Conservation (phyloP, 1,139 yeast genomes). For the Zygoascus meyerae region DNA sequence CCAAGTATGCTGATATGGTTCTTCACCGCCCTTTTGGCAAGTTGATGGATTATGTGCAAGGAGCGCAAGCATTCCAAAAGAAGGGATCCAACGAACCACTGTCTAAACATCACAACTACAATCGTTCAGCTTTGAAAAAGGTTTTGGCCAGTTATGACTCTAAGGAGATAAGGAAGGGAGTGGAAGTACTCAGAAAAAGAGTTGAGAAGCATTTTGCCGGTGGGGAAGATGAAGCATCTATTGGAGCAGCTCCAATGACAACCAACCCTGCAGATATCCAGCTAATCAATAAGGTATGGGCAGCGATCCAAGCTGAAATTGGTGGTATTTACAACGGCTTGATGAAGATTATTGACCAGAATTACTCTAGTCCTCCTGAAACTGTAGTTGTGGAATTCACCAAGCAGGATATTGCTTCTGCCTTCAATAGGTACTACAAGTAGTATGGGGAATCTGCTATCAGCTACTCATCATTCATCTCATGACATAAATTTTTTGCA, state of each 20-base stretch:
- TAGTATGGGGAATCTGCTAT: neutral
- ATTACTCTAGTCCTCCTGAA: slow-evolving; percentile 38
- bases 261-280: slow-evolving; percentile 33
- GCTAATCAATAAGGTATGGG: slow-evolving; percentile 47
- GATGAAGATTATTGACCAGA: slow-evolving; percentile 38
- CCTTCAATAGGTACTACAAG: slow-evolving; percentile 29
- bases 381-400: slow-evolving; percentile 34
- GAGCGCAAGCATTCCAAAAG: slow-evolving; percentile 50
- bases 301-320: slow-evolving; percentile 46
- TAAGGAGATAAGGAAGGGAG: slow-evolving; percentile 52
- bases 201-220: slow-evolving; percentile 53
- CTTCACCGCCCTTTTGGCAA: slow-evolving; percentile 59
- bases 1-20: slow-evolving; percentile 45
- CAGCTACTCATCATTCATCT: too few species aligned
- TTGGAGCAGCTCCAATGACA: slow-evolving; percentile 16
- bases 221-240: slow-evolving; percentile 31
- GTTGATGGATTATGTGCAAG: slow-evolving; percentile 58
- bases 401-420: slow-evolving; percentile 40
- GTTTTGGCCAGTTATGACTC: slow-evolving; percentile 51
- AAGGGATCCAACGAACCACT: slow-evolving; percentile 40
- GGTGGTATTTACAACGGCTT: slow-evolving; percentile 40
- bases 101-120: slow-evolving; percentile 59
- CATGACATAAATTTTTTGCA: too few species aligned
- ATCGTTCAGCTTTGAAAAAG: slow-evolving; percentile 52
- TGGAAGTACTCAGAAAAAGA: slow-evolving; percentile 50